phyloP scores from a whole-genome alignment of 2,329 filamentous ascomycete genomes.

The Stemphylium beticola region DNA sequence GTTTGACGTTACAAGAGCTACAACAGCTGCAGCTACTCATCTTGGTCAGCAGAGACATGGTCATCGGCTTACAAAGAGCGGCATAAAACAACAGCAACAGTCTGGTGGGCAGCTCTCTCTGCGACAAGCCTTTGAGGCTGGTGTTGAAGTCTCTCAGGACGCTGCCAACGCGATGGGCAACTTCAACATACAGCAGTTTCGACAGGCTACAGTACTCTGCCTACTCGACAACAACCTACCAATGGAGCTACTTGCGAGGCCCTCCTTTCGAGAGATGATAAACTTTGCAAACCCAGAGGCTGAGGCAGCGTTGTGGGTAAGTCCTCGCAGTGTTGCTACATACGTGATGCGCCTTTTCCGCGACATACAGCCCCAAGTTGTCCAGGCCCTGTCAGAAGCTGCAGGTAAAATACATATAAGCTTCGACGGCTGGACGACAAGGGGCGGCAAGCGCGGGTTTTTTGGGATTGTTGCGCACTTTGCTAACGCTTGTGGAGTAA shows the following conservation, averaged over 20 bases:
- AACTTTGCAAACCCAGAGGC: neutral
- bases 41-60: too few species aligned
- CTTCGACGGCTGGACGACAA: slow-evolving; percentile 14
- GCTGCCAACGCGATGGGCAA: neutral
- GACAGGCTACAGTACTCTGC: neutral
- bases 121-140: neutral
- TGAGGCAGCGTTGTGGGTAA: slow-evolving; percentile 4
- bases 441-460: slow-evolving; percentile 12
- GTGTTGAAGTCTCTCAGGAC: neutral
- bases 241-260: too few species aligned
- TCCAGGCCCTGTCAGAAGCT: neutral
- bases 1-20: too few species aligned
- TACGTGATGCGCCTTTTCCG: slow-evolving; percentile 4
- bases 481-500: neutral
- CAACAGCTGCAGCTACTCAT: too few species aligned
- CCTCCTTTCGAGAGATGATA: neutral
- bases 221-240: too few species aligned
- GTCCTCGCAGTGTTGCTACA: neutral
- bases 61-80: neutral
- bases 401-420: slow-evolving; percentile 10
- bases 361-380: slow-evolving; percentile 1
- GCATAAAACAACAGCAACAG: neutral
- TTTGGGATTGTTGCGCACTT: slow-evolving; percentile 15
- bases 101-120: neutral
- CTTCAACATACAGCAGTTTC: neutral